Conservation (phyloP, 805 yeast genomes). For the Blastobotrys parvus region DNA sequence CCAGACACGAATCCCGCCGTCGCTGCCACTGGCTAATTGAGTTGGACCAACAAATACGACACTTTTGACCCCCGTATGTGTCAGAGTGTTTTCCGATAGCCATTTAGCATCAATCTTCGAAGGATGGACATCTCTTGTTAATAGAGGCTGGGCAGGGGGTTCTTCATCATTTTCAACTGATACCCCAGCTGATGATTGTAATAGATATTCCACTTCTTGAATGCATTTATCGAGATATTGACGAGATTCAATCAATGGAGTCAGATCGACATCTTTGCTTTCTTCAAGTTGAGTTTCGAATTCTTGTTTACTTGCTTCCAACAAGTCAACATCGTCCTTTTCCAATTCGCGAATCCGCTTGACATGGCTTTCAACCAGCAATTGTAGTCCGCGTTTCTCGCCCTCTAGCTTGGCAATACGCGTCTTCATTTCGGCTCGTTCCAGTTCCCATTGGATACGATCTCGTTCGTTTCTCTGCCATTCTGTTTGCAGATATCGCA, state of each 20-base stretch:
- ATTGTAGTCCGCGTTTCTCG: slow-evolving; percentile 38
- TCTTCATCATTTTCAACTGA: neutral
- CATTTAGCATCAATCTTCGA: slow-evolving; percentile 1
- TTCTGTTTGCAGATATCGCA: slow-evolving; percentile 55
- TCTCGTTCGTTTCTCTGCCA: slow-evolving; percentile 55
- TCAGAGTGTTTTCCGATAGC: neutral
- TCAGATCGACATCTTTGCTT: slow-evolving; percentile 12
- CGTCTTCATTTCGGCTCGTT: slow-evolving; percentile 50
- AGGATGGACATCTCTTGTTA: slow-evolving; percentile 7
- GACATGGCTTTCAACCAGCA: slow-evolving; percentile 18
- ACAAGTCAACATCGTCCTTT: slow-evolving; percentile 5
- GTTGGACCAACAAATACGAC: neutral
- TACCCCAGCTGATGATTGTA: slow-evolving; percentile 22
- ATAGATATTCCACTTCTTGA: slow-evolving; percentile 28
- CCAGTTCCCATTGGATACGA: slow-evolving; percentile 52
- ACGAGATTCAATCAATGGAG: slow-evolving; percentile 22
- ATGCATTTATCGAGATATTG: slow-evolving; percentile 28
- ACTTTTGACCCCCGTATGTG: neutral
- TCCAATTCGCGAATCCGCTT: slow-evolving; percentile 26
- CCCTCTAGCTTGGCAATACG: slow-evolving; percentile 45
- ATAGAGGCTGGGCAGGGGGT: neutral
- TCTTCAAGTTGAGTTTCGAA: neutral
- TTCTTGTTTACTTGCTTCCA: neutral
- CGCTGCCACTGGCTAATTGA: neutral
- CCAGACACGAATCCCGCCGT: neutral